Conservation (phyloP, 164 flowering plant genomes). For the Protea cynaroides region DNA sequence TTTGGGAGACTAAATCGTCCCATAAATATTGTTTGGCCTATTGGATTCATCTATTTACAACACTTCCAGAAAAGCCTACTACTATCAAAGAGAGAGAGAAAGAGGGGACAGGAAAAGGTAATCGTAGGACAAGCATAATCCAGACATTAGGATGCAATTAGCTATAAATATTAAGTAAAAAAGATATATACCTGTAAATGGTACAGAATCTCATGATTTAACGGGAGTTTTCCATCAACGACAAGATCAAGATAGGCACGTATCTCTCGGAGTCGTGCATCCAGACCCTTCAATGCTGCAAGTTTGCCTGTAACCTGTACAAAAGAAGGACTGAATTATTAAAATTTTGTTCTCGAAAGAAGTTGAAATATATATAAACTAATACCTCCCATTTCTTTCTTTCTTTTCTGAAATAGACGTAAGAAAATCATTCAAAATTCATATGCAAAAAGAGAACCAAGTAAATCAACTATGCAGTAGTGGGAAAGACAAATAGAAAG, state of each 20-base stretch:
- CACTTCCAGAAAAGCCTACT: too few species aligned
- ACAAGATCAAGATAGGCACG: conserved; percentile 83
- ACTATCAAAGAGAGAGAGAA: not conserved
- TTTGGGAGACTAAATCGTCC: too few species aligned
- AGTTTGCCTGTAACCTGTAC: conserved; percentile 85
- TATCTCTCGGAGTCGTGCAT: conserved; percentile 83
- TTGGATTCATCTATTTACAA: too few species aligned
- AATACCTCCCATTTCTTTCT: not conserved
- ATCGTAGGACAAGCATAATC: too few species aligned
- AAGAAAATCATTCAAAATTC: not conserved
- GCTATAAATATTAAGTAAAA: too few species aligned
- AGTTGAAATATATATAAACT: too few species aligned
- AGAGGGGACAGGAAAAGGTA: not conserved
- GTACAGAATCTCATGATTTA: conserved; percentile 90
- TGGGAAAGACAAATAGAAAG: not conserved
- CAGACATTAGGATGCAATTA: too few species aligned
- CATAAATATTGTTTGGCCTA: too few species aligned
- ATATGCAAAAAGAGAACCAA: too few species aligned
- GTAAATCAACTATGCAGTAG: not conserved
- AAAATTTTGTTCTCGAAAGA: too few species aligned
- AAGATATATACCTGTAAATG: conserved; percentile 62
- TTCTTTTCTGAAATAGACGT: not conserved
- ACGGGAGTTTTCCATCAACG: conserved; percentile 77
- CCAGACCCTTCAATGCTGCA: conserved; percentile 84
- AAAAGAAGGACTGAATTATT: not conserved